Base-by-base conservation (phyloP, 2,329 filamentous ascomycete genomes). In the Talaromyces sp. region DNA sequence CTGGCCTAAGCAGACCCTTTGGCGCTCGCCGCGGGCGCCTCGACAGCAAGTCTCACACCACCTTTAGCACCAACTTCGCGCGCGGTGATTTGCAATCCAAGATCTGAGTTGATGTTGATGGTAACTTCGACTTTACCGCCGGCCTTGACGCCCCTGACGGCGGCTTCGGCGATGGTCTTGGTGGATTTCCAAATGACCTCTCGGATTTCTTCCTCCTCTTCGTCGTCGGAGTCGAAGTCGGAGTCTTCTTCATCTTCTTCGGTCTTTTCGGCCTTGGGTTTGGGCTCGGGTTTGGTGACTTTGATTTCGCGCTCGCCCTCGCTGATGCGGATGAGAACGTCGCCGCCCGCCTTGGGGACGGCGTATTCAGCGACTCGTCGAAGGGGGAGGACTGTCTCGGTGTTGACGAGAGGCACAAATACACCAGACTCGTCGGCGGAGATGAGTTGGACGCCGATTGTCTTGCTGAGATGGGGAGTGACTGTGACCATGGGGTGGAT, bases 401-500 rank as follows among this genome's bases (percentile, higher is more conserved):
- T 85, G 57, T 89, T 86, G 68, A 99, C 85, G 72, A 99, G 85
- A 66, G 92, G 88, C 57, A 88, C 87, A 82, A 98, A 97, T 50
- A 80, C 80, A 58, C 84, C 84, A 58, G 88, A 73, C 54, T 67
- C 83, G 47, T 82, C 84, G 43, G 68, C 65, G 11, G 71, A 70
- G 65, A 87, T 81, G 71, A 88, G 87, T 68, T 96, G 85, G 62
- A 98, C 90, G 76, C 95, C 95, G 68, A 99, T 91, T 68, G 94
- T 91, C 75, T 93, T 90, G 72, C 87, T 84, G 68, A 96, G 88
- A 82, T 99, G 95, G 72, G 93, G 92, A 61, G 96, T 93, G 16
- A 93, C 94, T 39, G 94, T 97, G 69, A 99, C 93, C 75, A 93
- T 92, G 61, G 95, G 90, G 83, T 99, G 94, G 57, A 93, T 96